Conservation (phyloP, 129 eudicot species). For the Scalesia atractyloides region DNA sequence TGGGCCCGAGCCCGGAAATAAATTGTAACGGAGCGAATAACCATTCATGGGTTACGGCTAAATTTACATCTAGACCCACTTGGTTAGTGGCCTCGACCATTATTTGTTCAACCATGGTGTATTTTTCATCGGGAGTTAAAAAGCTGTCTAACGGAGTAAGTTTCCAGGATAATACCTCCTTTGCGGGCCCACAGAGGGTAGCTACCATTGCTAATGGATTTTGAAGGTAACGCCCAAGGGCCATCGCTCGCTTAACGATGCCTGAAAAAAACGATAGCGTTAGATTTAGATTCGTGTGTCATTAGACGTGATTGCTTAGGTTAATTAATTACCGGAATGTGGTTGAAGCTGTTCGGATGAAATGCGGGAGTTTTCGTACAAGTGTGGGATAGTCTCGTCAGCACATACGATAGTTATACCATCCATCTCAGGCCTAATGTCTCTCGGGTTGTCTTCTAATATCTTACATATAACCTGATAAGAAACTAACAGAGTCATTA, state of each 20-base stretch:
- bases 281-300: background rate
- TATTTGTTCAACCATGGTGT: conserved; percentile 82
- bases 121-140: conserved; percentile 91
- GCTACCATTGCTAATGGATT: conserved; percentile 97
- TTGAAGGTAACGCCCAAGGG: conserved; percentile 88
- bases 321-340: conserved; percentile 61
- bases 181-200: conserved; percentile 83
- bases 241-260: conserved; percentile 87
- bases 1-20: conserved; percentile 95
- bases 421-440: conserved; percentile 80
- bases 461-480: conserved; percentile 71
- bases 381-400: conserved; percentile 85
- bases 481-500: conserved; percentile 13
- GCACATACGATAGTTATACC: conserved; percentile 53
- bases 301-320: too few species aligned
- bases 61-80: conserved; percentile 91
- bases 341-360: conserved; percentile 83
- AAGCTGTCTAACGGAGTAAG: conserved; percentile 73
- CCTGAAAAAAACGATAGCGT: conserved; percentile 39
- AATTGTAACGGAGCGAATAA: conserved; percentile 86
- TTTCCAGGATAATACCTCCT: conserved; percentile 93
- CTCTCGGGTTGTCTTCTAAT: conserved; percentile 83
- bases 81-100: conserved; percentile 97
- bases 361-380: conserved; percentile 87
- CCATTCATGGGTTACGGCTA: conserved; percentile 95